A percentile compares a stretch with the other conserved stretches of the same genome.
Evolutionary conservation across 140 eudicot species (phyloP).

Genomic region (Stevia rebaudiana): DNA sequence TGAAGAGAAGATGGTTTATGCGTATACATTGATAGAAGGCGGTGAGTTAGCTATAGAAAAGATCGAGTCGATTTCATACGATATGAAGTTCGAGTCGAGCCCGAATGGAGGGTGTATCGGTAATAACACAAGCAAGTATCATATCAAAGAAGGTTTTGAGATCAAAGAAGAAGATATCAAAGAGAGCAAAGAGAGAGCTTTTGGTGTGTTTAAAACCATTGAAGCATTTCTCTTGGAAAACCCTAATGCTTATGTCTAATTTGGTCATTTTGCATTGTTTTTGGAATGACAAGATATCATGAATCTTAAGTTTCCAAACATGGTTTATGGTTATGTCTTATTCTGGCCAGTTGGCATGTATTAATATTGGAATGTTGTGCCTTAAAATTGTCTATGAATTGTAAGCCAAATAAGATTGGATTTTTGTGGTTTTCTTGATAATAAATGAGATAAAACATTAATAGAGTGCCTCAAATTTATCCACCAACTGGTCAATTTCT

Average conservation of each 20-base stretch:
- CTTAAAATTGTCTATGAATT: no score
- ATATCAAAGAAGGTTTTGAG: constrained; percentile 27
- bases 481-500: no score
- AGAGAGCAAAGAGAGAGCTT: constrained; percentile 36
- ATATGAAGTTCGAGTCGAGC: constrained; percentile 29
- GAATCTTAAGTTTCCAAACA: no score
- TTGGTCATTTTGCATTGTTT: neutral
- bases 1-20: constrained; percentile 38
- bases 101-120: constrained; percentile 41
- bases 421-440: no score
- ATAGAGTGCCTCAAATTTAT: no score
- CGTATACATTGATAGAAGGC: constrained; percentile 41
- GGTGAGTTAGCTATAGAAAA: constrained; percentile 24
- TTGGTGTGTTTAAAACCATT: constrained; percentile 42
- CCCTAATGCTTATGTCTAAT: constrained; percentile 42
- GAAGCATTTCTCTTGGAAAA: constrained; percentile 55
- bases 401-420: no score
- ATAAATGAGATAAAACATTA: no score
- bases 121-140: constrained; percentile 41
- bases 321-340: no score
- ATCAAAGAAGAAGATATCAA: constrained; percentile 47
- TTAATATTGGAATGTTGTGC: no score
- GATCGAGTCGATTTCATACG: constrained; percentile 34
- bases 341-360: no score
- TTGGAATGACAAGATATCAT: no score